Percentiles rank a stretch among this genome's conserved stretches.
Evolutionary conservation across 345 rosid genomes (phyloP).

Genomic region (Schrenkiella parvula): DNA sequence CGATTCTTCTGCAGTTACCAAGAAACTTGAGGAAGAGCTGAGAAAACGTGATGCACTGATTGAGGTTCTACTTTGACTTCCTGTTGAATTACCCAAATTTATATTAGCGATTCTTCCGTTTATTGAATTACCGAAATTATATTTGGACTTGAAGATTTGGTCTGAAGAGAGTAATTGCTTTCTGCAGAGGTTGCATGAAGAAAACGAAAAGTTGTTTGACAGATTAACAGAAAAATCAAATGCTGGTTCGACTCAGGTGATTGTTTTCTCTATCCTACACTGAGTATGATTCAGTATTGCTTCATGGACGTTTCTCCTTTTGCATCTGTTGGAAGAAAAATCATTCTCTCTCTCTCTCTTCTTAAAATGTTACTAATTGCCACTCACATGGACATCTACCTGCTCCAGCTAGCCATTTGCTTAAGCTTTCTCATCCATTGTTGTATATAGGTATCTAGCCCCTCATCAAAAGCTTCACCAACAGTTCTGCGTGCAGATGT

Average conservation of each 20-base stretch:
- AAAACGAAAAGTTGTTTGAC: constrained; percentile 95
- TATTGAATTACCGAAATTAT: background rate
- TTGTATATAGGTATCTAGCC: constrained; percentile 65
- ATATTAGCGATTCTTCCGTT: background rate
- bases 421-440: constrained; percentile 11
- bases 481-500: constrained; percentile 51
- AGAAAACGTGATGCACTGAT: constrained; percentile 93
- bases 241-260: constrained; percentile 70
- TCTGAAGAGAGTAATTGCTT: constrained; percentile 24
- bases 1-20: constrained; percentile 78
- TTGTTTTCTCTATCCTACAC: constrained; percentile 8
- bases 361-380: background rate
- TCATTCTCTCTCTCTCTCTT: background rate
- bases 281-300: constrained; percentile 1
- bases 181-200: constrained; percentile 92
- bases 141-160: constrained; percentile 6
- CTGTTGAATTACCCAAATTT: constrained; percentile 3
- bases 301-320: background rate
- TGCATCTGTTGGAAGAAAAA: background rate
- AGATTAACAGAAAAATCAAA: constrained; percentile 88
- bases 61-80: constrained; percentile 52
- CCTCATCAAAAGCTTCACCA: constrained; percentile 50
- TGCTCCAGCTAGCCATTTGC: background rate
- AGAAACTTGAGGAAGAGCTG: constrained; percentile 95
- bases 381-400: background rate